Evolutionary conservation across 768 basidiomycete genomes (phyloP).

Genomic region (Termitomyces sp.): DNA sequence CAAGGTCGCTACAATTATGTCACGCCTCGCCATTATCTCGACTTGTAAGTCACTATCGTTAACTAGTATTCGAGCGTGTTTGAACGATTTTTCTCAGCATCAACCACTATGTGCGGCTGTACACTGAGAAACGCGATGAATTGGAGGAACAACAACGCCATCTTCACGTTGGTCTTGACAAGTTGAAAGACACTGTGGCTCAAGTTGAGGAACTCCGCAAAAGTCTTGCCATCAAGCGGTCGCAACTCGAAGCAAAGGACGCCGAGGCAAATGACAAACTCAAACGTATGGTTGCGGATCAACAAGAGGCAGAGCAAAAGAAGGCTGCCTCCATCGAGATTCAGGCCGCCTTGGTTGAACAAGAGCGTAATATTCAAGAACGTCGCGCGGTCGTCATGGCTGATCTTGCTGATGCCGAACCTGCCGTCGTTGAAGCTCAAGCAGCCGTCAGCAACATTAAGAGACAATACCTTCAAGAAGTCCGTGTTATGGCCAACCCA

Average conservation of each 20-base stretch:
- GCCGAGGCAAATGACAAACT: slow-evolving; percentile 96
- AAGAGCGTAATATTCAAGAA: slow-evolving; percentile 86
- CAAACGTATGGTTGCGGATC: slow-evolving; percentile 95
- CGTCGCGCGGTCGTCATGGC: slow-evolving; percentile 87
- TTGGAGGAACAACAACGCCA: slow-evolving; percentile 98
- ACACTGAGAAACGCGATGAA: slow-evolving; percentile 95
- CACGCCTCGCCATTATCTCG: slow-evolving; percentile 96
- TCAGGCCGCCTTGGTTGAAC: slow-evolving; percentile 88
- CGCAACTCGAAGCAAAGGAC: slow-evolving; percentile 90
- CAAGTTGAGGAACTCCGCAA: slow-evolving; percentile 96
- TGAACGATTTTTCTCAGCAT: slow-evolving; percentile 52
- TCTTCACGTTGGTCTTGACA: slow-evolving; percentile 96
- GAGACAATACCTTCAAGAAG: slow-evolving; percentile 93
- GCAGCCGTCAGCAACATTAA: slow-evolving; percentile 97
- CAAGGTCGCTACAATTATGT: slow-evolving; percentile 97
- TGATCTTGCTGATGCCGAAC: slow-evolving; percentile 96
- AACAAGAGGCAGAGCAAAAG: slow-evolving; percentile 98
- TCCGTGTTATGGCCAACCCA: slow-evolving; percentile 96
- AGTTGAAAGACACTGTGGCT: slow-evolving; percentile 90
- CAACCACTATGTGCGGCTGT: slow-evolving; percentile 93
- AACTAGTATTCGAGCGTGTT: not conserved
- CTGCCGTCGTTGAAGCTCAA: slow-evolving; percentile 93
- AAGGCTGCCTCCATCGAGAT: slow-evolving; percentile 95
- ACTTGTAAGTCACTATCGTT: slow-evolving; percentile 71
- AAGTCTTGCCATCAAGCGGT: slow-evolving; percentile 91